Evolutionary conservation across 305 asterid genomes (phyloP).

Genomic region (Solanum chacoense): DNA sequence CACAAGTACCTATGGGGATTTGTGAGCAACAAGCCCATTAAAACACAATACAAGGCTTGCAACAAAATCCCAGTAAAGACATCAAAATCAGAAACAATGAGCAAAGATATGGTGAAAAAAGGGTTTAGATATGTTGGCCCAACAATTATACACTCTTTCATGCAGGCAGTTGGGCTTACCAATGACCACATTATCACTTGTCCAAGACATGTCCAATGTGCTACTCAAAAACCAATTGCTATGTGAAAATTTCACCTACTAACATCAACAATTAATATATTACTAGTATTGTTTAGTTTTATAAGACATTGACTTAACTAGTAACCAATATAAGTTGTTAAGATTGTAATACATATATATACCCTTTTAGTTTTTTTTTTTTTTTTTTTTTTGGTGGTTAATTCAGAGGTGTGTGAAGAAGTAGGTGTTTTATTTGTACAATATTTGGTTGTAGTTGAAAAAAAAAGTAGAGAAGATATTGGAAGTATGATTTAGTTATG

Average conservation of each 20-base stretch:
- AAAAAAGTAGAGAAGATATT: not conserved
- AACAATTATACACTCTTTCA: slow-evolving; percentile 65
- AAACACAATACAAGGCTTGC: slow-evolving; percentile 45
- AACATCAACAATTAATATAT: not conserved
- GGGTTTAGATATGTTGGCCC: slow-evolving; percentile 77
- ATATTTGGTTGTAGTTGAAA: not conserved
- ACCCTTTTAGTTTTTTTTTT: not conserved
- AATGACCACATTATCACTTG: slow-evolving; percentile 67
- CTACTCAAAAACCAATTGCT: slow-evolving; percentile 1
- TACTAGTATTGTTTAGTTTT: not conserved
- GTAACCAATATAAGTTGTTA: not conserved
- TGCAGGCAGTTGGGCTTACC: slow-evolving; percentile 83
- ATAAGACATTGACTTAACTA: not conserved
- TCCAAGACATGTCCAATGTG: slow-evolving; percentile 43
- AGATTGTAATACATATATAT: not conserved
- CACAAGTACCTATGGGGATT: slow-evolving; percentile 67
- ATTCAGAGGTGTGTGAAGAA: not conserved
- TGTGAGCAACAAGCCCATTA: slow-evolving; percentile 48
- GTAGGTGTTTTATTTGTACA: not conserved
- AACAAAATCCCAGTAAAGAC: slow-evolving; percentile 75
- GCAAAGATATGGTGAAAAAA: slow-evolving; percentile 74
- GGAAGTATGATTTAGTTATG: not conserved
- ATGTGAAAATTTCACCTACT: not conserved
- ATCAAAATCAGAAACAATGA: slow-evolving; percentile 69
- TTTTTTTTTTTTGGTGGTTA: not conserved